Percentiles rank a stretch among this genome's conserved stretches.
phyloP scores from a whole-genome alignment of 768 basidiomycete genomes.

The Tephrocybe sp. region DNA sequence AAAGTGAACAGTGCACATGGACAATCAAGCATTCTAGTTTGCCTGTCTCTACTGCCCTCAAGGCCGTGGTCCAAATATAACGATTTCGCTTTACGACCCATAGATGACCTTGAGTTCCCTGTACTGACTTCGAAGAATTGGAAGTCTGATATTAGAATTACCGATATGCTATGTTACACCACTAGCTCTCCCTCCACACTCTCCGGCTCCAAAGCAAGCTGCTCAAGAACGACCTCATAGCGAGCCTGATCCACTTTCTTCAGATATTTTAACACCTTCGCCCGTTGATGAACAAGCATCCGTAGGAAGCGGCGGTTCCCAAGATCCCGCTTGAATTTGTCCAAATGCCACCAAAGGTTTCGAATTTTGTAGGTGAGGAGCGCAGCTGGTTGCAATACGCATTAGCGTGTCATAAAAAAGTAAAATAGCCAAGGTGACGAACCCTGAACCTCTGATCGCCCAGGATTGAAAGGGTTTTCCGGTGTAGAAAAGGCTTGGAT shows the following conservation, averaged over 20 bases:
- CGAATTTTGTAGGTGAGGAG: slow-evolving; percentile 85
- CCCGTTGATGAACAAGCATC: slow-evolving; percentile 77
- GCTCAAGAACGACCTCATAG: slow-evolving; percentile 70
- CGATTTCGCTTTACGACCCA: no score
- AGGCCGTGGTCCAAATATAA: no score
- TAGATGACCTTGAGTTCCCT: no score
- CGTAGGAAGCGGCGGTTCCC: slow-evolving; percentile 77
- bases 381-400: slow-evolving; percentile 55
- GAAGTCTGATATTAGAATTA: slow-evolving; percentile 3
- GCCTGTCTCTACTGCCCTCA: no score
- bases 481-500: slow-evolving; percentile 75
- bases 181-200: slow-evolving; percentile 91
- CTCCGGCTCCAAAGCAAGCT: slow-evolving; percentile 73
- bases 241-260: slow-evolving; percentile 61
- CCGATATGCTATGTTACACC: slow-evolving; percentile 37
- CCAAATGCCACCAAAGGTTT: slow-evolving; percentile 75
- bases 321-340: slow-evolving; percentile 68
- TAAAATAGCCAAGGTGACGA: not conserved
- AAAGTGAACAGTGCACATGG: no score
- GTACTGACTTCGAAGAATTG: no score
- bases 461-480: slow-evolving; percentile 70
- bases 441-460: slow-evolving; percentile 92
- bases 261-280: slow-evolving; percentile 80
- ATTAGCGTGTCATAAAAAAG: not conserved
- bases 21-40: no score